Conservation (phyloP, 2,329 filamentous ascomycete genomes). For the Microdochium nivale region DNA sequence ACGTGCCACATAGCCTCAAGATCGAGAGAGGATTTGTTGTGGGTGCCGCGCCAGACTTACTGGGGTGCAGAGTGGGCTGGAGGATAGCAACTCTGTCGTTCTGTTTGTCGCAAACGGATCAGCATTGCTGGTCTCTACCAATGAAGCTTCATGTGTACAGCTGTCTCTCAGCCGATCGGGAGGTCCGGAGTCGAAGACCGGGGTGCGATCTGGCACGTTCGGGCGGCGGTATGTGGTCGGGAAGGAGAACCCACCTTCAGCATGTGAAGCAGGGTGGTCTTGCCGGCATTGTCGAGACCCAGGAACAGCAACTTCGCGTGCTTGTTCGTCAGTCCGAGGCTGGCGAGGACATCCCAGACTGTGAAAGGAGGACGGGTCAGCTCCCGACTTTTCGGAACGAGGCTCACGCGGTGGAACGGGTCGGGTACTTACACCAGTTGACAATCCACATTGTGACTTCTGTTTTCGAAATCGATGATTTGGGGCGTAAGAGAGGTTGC, state of each 20-base stretch:
- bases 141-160: background rate
- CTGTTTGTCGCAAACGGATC: slow-evolving; percentile 29
- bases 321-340: slow-evolving; percentile 85
- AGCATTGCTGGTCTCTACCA: slow-evolving; percentile 4
- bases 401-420: slow-evolving; percentile 4
- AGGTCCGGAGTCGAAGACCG: background rate
- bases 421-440: slow-evolving; percentile 70
- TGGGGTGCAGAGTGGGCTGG: slow-evolving; percentile 85
- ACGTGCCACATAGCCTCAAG: slow-evolving; percentile 8
- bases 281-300: slow-evolving; percentile 88
- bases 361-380: slow-evolving; percentile 15
- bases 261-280: slow-evolving; percentile 92
- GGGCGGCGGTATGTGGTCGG: slow-evolving; percentile 1
- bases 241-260: slow-evolving; percentile 60
- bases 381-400: slow-evolving; percentile 6
- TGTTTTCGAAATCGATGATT: slow-evolving; percentile 4
- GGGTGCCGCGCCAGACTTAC: slow-evolving; percentile 39
- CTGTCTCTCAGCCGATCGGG: slow-evolving; percentile 3
- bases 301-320: slow-evolving; percentile 92
- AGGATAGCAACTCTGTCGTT: slow-evolving; percentile 90
- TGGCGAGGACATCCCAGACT: slow-evolving; percentile 89
- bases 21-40: slow-evolving; percentile 9
- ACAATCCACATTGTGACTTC: slow-evolving; percentile 73
- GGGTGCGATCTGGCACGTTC: slow-evolving; percentile 2
- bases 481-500: slow-evolving; percentile 2